Base-by-base conservation (phyloP, 306 rosid genomes). In the Betula pendula region DNA sequence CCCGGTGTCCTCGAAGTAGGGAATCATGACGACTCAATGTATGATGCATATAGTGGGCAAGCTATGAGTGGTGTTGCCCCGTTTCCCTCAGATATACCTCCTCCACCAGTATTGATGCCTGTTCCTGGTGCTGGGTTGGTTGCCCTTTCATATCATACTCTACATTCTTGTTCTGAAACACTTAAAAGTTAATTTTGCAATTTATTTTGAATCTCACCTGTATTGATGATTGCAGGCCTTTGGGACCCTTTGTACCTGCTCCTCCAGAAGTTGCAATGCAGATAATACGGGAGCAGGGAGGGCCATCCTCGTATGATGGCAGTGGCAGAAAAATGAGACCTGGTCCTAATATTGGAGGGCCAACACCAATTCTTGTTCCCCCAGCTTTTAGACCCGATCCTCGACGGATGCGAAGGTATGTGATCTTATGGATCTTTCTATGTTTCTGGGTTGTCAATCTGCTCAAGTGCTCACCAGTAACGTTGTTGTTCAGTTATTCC, bases 201-300 rank as follows among this genome's bases (percentile, higher is more conserved):
- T 71, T 33, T 56, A 58, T 47, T 79, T 65, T 43, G 55, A 53
- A 66, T 71, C 74, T 85, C 44, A 79, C 51, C 27, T 62, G 17
- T 58, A 78, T 70, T 71, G 42, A 69, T 75, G 65, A 69, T 69
- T 84, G 72, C 93, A 96, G 99, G 77, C 99, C 99, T 58, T 81
- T 96, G 70, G 99, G 99, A 77, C 99, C 99, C 53, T 96, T 96
- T 75, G 99, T 96, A 75, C 99, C 99, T 82, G 99, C 99, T 78
- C 99, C 99, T 24, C 99, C 99, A 77, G 99, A 96, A 82, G 99
- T 96, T 82, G 99, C 99, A 49, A 96, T 92, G 99, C 96, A 90
- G 82, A 92, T 96, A 97, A 79, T 96, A 72, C 89, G 97, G 76
- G 99, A 96, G 24, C 99, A 96, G 84, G 99, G 97, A 55, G 98